Evolutionary conservation across 768 basidiomycete genomes (phyloP), one percentile per base, ranked within the genome.

Genomic region (Psilocybe cubensis): DNA sequence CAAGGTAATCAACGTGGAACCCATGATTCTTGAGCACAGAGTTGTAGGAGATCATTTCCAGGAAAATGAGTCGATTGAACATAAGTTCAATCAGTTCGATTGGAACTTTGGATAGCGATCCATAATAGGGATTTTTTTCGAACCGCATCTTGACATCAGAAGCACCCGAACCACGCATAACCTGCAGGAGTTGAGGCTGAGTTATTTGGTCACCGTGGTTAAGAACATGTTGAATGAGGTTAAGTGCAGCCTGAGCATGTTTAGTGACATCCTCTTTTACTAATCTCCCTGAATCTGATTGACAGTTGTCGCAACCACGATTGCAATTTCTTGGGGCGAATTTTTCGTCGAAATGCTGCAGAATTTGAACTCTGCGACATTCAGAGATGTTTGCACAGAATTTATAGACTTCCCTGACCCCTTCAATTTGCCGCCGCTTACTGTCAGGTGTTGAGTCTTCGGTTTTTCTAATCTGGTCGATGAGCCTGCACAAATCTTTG

Each of bases 321-420:
- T 81, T 71, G 67, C 97, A 99, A 14, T 84, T 62, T 23, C 68
- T 74, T 28, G 80, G 74, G 58, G 88, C 81, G 72, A 98, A 98
- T 8, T 76, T 75, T 69, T 99, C 92, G 59, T 85, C 86, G 64
- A 97, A 98, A 71, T 92, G 92, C n/a, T 82, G 80, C 17, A 99
- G 83, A n/a, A 98, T 77, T 63, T 93, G 91, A 4, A 83, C 79
- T 2, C 97, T 88, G 12, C 97, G 87, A 66, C 97, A 99, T 62
- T 91, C 90, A 24, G 87, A 83, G 48, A 84, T 80, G 71, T 97
- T 94, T 56, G 74, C 68, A 71, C 92, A 95, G 72, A 88, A 99
- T 56, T 83, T 76, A n/a, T 87, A 79, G 49, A 99, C 92, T 12
- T 82, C 82, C 2, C 79, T 75, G 28, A 90, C 78, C 10, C 85